These are phyloP conservation scores for Funneliformis geosporum DNA, from an alignment of 192 early-diverging fungal species.

Conservation along the genomic window DNA sequence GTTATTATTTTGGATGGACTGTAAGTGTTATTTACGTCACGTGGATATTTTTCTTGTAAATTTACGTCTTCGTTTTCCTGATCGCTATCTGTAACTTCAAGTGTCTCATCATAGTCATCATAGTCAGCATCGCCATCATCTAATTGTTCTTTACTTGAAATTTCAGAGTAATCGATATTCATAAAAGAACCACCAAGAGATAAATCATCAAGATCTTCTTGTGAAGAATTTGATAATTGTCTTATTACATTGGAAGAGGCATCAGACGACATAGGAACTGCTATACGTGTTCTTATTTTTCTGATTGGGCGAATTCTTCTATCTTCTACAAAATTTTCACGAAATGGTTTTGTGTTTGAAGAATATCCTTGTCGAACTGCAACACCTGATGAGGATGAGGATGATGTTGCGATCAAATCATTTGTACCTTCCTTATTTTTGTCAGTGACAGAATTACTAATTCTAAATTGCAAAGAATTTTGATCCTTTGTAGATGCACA, in stretches of 20 bases:
- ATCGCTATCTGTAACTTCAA: slow-evolving; percentile 5
- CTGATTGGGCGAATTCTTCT: slow-evolving; percentile 8
- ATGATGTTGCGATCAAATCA: neutral
- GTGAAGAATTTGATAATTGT: neutral
- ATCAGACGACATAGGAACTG: neutral
- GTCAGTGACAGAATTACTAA: neutral
- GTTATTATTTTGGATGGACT: slow-evolving; percentile 21
- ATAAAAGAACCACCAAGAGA: neutral
- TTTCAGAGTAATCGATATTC: neutral
- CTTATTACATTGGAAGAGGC: neutral
- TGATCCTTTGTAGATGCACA: neutral
- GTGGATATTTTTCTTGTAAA: slow-evolving; percentile 4
- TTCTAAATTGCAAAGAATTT: neutral
- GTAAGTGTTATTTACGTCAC: neutral
- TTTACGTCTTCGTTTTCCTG: slow-evolving; percentile 22
- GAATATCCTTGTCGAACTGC: neutral
- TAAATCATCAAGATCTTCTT: neutral
- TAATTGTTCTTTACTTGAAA: neutral
- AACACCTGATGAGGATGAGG: neutral
- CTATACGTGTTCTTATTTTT: neutral
- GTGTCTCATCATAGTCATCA: neutral
- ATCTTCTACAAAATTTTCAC: neutral
- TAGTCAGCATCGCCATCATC: neutral
- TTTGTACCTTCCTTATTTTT: neutral
- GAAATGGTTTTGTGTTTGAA: neutral